phyloP scores from a whole-genome alignment of 345 rosid species.

The Corymbia maculata region DNA sequence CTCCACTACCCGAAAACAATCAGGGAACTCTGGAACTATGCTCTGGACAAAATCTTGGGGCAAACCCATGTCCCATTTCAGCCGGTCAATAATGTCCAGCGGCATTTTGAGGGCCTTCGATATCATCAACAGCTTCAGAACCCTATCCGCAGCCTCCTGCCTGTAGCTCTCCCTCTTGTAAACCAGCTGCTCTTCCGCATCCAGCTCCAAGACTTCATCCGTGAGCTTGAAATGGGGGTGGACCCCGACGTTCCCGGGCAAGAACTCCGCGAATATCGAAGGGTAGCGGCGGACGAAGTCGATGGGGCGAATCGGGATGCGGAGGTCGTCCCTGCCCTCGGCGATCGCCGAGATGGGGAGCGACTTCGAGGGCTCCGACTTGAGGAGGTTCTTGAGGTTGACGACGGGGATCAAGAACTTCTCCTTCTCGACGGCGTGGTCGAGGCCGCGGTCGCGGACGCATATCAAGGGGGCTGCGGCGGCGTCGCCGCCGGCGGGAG shows the following conservation, averaged over 20 bases:
- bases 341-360: constrained; percentile 63
- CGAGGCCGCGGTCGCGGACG: constrained; percentile 89
- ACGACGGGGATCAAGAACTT: constrained; percentile 63
- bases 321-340: constrained; percentile 36
- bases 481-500: constrained; percentile 5
- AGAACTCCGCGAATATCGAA: constrained; percentile 57
- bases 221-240: constrained; percentile 85
- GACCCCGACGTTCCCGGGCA: constrained; percentile 64
- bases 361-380: constrained; percentile 82
- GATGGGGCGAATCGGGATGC: constrained; percentile 72
- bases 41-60: constrained; percentile 42
- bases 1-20: constrained; percentile 49
- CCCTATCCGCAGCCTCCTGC: constrained; percentile 56
- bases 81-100: constrained; percentile 31
- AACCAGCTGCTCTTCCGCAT: constrained; percentile 77
- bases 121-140: constrained; percentile 68
- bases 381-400: constrained; percentile 63
- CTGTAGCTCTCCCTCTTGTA: constrained; percentile 61
- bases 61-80: constrained; percentile 86
- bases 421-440: constrained; percentile 86
- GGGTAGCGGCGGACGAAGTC: constrained; percentile 80
- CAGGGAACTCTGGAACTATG: constrained; percentile 74
- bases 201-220: constrained; percentile 59
- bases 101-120: constrained; percentile 53
- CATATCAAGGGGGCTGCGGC: constrained; percentile 16